Evolutionary conservation across 2,329 filamentous ascomycete genomes (phyloP), one percentile per base, ranked within the genome.

Genomic region (Pyrenophora graminea): DNA sequence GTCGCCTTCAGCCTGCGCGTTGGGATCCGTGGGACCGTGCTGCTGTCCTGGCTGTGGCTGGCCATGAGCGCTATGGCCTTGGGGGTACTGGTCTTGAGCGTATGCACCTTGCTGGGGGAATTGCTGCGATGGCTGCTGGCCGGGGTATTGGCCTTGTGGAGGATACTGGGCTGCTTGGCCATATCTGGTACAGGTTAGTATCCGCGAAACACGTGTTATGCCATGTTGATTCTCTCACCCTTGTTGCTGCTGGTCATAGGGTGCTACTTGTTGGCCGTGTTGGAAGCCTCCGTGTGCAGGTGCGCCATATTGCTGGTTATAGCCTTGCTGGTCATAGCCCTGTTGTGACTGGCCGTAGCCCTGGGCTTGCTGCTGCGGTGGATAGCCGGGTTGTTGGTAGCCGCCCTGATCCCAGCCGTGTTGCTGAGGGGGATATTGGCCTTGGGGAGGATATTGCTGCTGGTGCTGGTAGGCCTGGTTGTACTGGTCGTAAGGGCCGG

Each of bases 1-100:
- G 54, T 85, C 83, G 41, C 77, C 80, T 41, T 82, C 80, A 40
- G 73, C 76, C 32, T 77, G 77, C 48, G 70, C 70, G 54, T 73
- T 74, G 10, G 78, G 78, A 36, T 76, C 73, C 33, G 75, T 77
- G 13, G 76, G 61, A 31, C 76, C 77, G 50, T 75, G 76, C 58
- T 58, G 71, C 63, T 63, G 70, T 27, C 58, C 74, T 58, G 55
- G 52, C 40, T 44, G 47, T 17, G 43, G 63, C 67, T 64, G 68
- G 46, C 70, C 71, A 60, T 77, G 74, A 7, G 56, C 40, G 13
- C 61, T 53, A 33, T 65, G 64, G 45, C 60, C 64, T 19, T 71
- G 68, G 7, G 72, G 70, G 58, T 74, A 67, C 56, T 73, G 71
- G 53, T 71, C 59, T 36, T 70, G 67, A 18, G 63, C 60, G 51